Evolutionary conservation across 23 red algal species (phyloP).

Genomic region (Gracilaria domingensis): DNA sequence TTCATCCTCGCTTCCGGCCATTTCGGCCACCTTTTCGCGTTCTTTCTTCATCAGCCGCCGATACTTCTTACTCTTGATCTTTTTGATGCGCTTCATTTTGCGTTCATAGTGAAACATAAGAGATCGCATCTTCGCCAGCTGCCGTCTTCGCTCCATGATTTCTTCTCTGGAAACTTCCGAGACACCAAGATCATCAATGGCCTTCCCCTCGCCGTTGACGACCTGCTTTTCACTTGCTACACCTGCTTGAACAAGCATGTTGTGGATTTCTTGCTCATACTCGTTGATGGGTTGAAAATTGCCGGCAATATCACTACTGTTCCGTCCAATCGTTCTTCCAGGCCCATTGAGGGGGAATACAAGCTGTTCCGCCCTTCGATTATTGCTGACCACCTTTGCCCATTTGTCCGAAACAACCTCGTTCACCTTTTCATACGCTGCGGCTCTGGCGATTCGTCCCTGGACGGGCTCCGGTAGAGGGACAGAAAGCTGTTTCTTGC

Average conservation of each 20-base stretch:
- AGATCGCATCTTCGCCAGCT: constrained; percentile 72
- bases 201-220: constrained; percentile 33
- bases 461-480: constrained; percentile 33
- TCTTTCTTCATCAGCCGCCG: constrained; percentile 64
- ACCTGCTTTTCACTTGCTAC: constrained; percentile 47
- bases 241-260: constrained; percentile 41
- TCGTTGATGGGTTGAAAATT: constrained; percentile 45
- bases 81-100: constrained; percentile 83
- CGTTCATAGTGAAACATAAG: constrained; percentile 88
- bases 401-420: constrained; percentile 52
- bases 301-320: constrained; percentile 48
- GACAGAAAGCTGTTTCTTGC: constrained; percentile 37
- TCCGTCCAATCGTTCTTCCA: background rate
- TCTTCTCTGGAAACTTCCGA: constrained; percentile 63
- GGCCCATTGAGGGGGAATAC: constrained; percentile 49
- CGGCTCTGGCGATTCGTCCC: constrained; percentile 32
- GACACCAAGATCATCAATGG: constrained; percentile 36
- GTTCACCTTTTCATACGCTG: constrained; percentile 36
- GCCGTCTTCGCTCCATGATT: constrained; percentile 43
- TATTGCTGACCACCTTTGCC: constrained; percentile 20
- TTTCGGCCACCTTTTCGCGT: constrained; percentile 41
- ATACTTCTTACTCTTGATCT: constrained; percentile 73
- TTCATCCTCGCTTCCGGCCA: constrained; percentile 41
- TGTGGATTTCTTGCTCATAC: constrained; percentile 58
- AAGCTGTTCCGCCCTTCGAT: constrained; percentile 32